Conservation (phyloP, 352 stramenopile species). For the Plasmopara muralis region DNA sequence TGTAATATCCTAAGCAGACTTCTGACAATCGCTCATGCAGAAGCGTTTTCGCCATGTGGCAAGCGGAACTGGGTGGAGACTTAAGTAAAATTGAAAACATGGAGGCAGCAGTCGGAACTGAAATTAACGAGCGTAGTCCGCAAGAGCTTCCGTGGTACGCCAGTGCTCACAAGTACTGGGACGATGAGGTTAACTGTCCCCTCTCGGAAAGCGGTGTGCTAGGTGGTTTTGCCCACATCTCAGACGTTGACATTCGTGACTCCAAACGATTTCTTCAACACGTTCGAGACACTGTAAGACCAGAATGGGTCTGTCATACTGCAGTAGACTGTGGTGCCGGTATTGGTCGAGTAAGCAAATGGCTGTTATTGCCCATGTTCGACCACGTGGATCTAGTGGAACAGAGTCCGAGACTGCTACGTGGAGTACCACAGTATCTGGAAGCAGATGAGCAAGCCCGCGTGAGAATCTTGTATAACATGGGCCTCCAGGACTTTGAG, state of each 20-base stretch:
- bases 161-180: conserved; percentile 71
- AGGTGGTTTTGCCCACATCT: conserved; percentile 86
- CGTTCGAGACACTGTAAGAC: conserved; percentile 32
- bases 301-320: conserved; percentile 38
- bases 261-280: conserved; percentile 57
- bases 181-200: conserved; percentile 88
- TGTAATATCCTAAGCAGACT: neutral
- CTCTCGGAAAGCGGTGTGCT: conserved; percentile 92
- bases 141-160: conserved; percentile 55
- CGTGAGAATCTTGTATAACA: conserved; percentile 82
- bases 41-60: conserved; percentile 73
- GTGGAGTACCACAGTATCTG: conserved; percentile 86
- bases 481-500: conserved; percentile 89
- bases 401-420: conserved; percentile 88
- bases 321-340: conserved; percentile 83
- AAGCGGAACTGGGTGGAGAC: conserved; percentile 43
- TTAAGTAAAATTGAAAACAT: conserved; percentile 6
- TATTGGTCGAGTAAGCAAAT: conserved; percentile 94
- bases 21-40: conserved; percentile 19
- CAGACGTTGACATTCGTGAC: conserved; percentile 67
- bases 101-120: neutral
- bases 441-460: conserved; percentile 28
- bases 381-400: conserved; percentile 91
- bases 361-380: conserved; percentile 87
- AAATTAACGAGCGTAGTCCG: neutral